Conservation (phyloP, 495 filamentous ascomycete genomes). For the Tuber magnatum region DNA sequence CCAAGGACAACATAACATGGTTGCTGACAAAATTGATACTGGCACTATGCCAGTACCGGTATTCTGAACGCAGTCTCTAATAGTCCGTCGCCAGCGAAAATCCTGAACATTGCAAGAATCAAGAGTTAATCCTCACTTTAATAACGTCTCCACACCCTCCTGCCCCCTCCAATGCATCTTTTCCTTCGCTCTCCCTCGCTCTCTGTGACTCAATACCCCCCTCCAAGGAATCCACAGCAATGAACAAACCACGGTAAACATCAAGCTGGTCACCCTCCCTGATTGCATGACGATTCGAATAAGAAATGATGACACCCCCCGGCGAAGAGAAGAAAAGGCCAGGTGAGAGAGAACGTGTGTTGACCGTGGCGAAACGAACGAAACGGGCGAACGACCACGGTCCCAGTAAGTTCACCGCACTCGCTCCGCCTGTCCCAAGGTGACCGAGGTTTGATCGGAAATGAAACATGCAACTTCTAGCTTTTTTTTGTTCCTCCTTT, state of each 20-base stretch:
- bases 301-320: not conserved
- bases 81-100: not conserved
- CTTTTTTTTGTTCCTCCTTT: not conserved
- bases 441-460: not conserved
- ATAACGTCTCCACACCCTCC: not conserved
- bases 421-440: not conserved
- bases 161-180: not conserved
- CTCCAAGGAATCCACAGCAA: not conserved
- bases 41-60: not conserved
- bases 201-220: not conserved
- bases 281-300: not conserved
- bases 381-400: not conserved
- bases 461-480: not conserved
- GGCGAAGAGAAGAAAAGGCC: not conserved
- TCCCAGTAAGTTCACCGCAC: no score
- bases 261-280: not conserved
- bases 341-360: not conserved
- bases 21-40: not conserved
- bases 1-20: not conserved
- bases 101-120: not conserved
- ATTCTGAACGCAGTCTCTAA: not conserved
- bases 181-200: not conserved
- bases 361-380: not conserved
- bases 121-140: not conserved
- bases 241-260: not conserved